These are phyloP conservation scores for Suillus sp. DNA, from an alignment of 768 basidiomycete genomes.

Conservation along the genomic window DNA sequence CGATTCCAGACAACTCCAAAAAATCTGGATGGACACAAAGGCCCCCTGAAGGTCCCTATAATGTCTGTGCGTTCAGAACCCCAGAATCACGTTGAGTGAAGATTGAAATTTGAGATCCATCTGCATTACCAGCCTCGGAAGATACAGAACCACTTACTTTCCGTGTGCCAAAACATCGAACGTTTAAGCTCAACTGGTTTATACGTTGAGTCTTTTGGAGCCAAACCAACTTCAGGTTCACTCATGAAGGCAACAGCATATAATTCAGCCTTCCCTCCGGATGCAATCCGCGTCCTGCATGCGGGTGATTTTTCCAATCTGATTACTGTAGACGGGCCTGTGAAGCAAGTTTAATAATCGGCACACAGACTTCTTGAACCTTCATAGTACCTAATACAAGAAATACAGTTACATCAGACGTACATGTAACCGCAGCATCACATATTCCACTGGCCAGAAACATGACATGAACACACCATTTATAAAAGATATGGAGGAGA, in stretches of 20 bases:
- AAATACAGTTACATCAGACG: no score
- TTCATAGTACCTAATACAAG: no score
- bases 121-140: not conserved
- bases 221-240: no score
- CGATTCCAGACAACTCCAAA: not conserved
- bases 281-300: no score
- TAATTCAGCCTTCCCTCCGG: not conserved
- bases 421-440: not conserved
- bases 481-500: not conserved
- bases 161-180: not conserved
- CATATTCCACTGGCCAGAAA: not conserved
- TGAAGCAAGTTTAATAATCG: no score
- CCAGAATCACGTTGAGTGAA: not conserved
- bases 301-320: no score
- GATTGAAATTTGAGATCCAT: not conserved
- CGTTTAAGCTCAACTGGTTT: not conserved
- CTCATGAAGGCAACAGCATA: not conserved
- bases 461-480: not conserved
- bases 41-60: not conserved
- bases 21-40: not conserved
- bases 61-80: not conserved
- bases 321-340: no score
- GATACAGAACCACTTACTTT: not conserved
- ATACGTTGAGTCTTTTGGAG: not conserved
- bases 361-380: no score